Base-by-base conservation (phyloP, 2,329 filamentous ascomycete genomes). In the Xylariaceae sp. region DNA sequence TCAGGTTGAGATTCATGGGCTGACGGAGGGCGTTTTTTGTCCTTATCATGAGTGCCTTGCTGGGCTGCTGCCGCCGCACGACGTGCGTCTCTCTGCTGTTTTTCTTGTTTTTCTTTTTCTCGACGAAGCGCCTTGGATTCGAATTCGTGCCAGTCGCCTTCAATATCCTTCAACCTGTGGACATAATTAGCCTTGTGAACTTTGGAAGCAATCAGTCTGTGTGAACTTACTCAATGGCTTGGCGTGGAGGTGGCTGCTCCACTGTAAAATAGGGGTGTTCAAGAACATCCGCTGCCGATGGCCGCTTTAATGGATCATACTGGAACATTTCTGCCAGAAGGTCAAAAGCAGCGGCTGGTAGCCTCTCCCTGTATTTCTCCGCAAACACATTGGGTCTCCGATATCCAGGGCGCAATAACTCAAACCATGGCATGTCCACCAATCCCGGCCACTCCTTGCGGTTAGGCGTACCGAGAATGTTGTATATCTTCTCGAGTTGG, bases 121-220 rank as follows among this genome's bases (percentile, higher is more conserved):
- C 93, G 93, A 23, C 93, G 79, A 21, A 95, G 75, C 14, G 90
- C 91, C 70, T 98, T 98, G 45, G 89, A 95, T 70, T 98, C 93
- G 60, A 97, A 95, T 64, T 98, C 93, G 63, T 98, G 93, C 93
- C 93, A 98, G 59, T 98, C 93, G 19, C 93, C 93, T 57, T 93
- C 82, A 22, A 98, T 77, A 39, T 83, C 74, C 48, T 85, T 82
- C 40, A 98, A 77, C 60, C 86, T 88, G 52, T 47, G 29, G 20
- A 38, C 29, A 7, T 49, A 54, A 61, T 72, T 60, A 71, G 65
- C 35, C 50, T 22, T 25, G 16, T 29, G 11, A n/a, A n/a, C n/a
- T n/a, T n/a, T n/a, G n/a, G n/a, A n/a, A n/a, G 22, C 12, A 29
- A 37, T 49, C 29, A 25, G 33, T 41, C 38, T 42, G 35, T 5